Evolutionary conservation across 2,329 filamentous ascomycete species (phyloP).

Genomic region (Paracorniculantispora psalliotae): DNA sequence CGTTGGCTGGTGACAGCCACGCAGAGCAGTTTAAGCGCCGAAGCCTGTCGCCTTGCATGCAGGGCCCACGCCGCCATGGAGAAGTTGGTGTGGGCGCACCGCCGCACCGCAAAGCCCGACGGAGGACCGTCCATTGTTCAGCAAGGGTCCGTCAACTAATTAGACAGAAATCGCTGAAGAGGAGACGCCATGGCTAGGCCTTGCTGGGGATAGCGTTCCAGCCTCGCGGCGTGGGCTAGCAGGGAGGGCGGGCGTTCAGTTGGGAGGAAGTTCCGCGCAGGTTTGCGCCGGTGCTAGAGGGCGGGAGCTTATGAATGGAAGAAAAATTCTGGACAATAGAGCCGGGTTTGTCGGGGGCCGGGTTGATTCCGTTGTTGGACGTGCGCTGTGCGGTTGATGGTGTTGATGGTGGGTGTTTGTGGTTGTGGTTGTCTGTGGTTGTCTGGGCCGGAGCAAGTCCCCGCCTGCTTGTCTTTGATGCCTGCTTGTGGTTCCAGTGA

Average conservation of each 20-base stretch:
- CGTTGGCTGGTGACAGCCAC: constrained; percentile 37
- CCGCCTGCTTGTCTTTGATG: too few relatives aligned
- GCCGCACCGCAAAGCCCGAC: background rate
- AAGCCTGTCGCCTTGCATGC: constrained; percentile 47
- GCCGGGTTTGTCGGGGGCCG: background rate
- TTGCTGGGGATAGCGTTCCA: constrained; percentile 2
- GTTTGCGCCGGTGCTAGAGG: background rate
- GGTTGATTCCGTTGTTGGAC: background rate
- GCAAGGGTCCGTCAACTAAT: too few relatives aligned
- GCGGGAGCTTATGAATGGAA: background rate
- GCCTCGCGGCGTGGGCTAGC: background rate
- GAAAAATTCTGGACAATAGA: background rate
- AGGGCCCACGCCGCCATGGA: constrained; percentile 31
- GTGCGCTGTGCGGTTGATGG: too few relatives aligned
- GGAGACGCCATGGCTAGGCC: background rate
- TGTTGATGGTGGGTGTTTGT: too few relatives aligned
- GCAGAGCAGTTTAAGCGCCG: constrained; percentile 50
- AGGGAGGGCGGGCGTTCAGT: background rate
- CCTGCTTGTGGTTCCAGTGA: too few relatives aligned
- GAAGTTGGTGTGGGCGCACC: too few relatives aligned
- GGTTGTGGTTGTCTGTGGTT: too few relatives aligned
- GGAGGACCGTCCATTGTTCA: too few relatives aligned
- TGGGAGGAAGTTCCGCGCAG: background rate
- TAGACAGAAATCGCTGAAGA: too few relatives aligned
- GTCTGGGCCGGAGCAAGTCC: too few relatives aligned